Evolutionary conservation across 2,329 filamentous ascomycete genomes (phyloP), one percentile per base, ranked within the genome.

Genomic region (Periglandula ipomoeae): DNA sequence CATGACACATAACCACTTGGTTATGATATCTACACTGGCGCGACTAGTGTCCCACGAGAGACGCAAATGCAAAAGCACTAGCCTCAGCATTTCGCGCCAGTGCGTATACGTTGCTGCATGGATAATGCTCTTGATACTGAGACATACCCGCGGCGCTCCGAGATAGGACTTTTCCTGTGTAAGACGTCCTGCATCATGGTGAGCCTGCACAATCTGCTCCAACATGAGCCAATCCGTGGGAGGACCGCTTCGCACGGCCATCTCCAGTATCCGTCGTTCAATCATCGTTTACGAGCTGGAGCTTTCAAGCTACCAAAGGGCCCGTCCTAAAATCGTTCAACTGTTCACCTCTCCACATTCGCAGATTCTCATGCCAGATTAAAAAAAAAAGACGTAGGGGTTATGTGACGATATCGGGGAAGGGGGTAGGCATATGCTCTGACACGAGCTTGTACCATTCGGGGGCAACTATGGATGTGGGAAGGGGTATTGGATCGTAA

Each of bases 301-400:
- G 76, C 76, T 79, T 79, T 80, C 69, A 80, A 80, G 77, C 76
- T 74, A 79, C 75, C 77, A 79, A 71, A 71, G 68, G 72, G 64
- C 75, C 73, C 73, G 61, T 57, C 59, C 39, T 24, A 38, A 56
- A 56, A 56, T 52, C 53, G 53, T 11, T 50, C 53, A 56, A 53
- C 47, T 48, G 39, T 51, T 51, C 51, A 58, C 57, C 56, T 57
- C 63, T 45, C 44, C 39, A 22, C 44, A 26, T 37, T 38, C 47
- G 58, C 61, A 61, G 60, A 67, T 63, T 64, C 61, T 61, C 62
- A 65, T 64, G 55, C 59, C 62, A 64, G 56, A 65, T 46, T 39
- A 34, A 52, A 44, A 47, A 44, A 3, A 39, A 61, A 2, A 32
- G 30, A 32, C 30, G 59, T 60, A 55, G 54, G 59, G 55, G 26